These are phyloP conservation scores for Ophiostoma pallidulum DNA, from an alignment of 2,329 filamentous ascomycete species.

Conservation along the genomic window DNA sequence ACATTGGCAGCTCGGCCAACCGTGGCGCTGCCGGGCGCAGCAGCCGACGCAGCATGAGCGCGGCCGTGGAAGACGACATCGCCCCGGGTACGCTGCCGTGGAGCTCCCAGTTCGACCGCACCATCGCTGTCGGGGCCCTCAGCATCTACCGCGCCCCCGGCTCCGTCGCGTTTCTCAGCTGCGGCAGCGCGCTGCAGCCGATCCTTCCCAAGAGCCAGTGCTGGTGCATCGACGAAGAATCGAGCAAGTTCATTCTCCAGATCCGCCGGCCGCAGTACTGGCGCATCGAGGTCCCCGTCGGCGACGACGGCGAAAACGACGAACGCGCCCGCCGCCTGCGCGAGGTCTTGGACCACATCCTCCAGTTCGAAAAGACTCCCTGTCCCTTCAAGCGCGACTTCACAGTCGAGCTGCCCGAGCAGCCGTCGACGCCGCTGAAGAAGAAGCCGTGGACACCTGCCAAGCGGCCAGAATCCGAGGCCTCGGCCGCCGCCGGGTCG, in stretches of 20 bases:
- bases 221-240: constrained; percentile 81
- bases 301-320: constrained; percentile 49
- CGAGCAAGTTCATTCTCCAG: constrained; percentile 74
- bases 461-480: constrained; percentile 15
- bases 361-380: constrained; percentile 79
- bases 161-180: constrained; percentile 80
- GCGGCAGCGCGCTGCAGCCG: constrained; percentile 71
- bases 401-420: constrained; percentile 61
- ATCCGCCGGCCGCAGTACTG: constrained; percentile 79
- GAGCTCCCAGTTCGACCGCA: constrained; percentile 67
- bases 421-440: constrained; percentile 53
- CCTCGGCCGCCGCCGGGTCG: background rate
- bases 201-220: constrained; percentile 86
- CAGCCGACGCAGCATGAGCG: constrained; percentile 9
- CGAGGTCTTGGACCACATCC: constrained; percentile 57
- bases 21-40: constrained; percentile 9
- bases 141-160: constrained; percentile 80
- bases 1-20: constrained; percentile 22
- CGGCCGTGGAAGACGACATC: constrained; percentile 28
- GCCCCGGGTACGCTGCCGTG: constrained; percentile 59
- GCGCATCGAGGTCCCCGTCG: constrained; percentile 73
- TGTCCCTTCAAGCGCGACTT: constrained; percentile 79
- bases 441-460: constrained; percentile 61
- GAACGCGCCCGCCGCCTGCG: constrained; percentile 58
- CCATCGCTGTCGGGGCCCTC: constrained; percentile 68